phyloP scores from a whole-genome alignment of 768 basidiomycete genomes.

The Obba rivulosa region DNA sequence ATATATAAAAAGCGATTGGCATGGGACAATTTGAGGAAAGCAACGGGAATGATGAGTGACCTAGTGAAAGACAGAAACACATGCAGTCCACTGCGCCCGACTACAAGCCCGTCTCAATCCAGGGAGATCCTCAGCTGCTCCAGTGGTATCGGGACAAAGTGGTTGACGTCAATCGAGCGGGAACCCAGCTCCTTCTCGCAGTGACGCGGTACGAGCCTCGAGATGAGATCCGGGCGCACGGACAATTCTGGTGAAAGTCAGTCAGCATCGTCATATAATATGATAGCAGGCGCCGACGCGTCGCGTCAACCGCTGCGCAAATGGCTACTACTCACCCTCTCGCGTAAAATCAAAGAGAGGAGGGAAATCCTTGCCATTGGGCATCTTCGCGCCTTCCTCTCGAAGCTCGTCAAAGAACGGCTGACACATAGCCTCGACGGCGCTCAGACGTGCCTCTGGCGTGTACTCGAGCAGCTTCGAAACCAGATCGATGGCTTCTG shows the following conservation, averaged over 20 bases:
- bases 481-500: slow-evolving; percentile 94
- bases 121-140: slow-evolving; percentile 93
- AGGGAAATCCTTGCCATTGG: slow-evolving; percentile 95
- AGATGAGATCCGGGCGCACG: slow-evolving; percentile 90
- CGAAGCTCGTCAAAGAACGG: slow-evolving; percentile 97
- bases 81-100: slow-evolving; percentile 15
- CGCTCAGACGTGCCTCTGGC: slow-evolving; percentile 86
- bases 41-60: slow-evolving; percentile 4
- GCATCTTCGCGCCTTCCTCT: slow-evolving; percentile 87
- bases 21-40: slow-evolving; percentile 1
- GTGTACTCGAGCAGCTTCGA: slow-evolving; percentile 96
- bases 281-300: neutral
- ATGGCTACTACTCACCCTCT: slow-evolving; percentile 62
- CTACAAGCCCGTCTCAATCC: slow-evolving; percentile 53
- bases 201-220: slow-evolving; percentile 84
- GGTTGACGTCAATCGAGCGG: slow-evolving; percentile 81
- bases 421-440: slow-evolving; percentile 88
- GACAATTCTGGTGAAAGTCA: slow-evolving; percentile 69
- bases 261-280: slow-evolving; percentile 1
- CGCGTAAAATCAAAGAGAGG: slow-evolving; percentile 92
- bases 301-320: neutral
- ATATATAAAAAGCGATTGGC: slow-evolving; percentile 33
- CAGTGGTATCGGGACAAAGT: slow-evolving; percentile 95
- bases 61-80: slow-evolving; percentile 1
- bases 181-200: slow-evolving; percentile 86